Base-by-base conservation (phyloP, 768 basidiomycete species). In the Favolaschia claudopus region DNA sequence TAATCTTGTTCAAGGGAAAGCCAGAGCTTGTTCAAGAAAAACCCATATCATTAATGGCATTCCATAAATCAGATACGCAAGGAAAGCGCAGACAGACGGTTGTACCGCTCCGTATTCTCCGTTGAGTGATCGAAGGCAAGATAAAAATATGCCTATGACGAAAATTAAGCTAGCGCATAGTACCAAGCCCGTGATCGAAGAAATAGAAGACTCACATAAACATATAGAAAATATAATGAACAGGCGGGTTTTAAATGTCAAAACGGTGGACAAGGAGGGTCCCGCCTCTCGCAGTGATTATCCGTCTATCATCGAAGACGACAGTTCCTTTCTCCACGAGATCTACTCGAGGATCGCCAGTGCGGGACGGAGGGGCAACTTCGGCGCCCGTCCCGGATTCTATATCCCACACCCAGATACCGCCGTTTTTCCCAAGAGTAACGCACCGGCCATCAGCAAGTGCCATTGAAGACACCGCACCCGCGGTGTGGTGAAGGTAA, bases 331-430 rank as follows among this genome's bases (percentile, higher is more conserved):
- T 74, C 32, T 63, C 53, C 54, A 67, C 56, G 43, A 58, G 66
- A 44, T 66, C 47, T 44, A 47, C 24, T 39, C 42, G 24, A 31
- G 47, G 31, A 32, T 45, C 55, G 45, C 53, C 48, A 43, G 64
- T 46, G 39, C 65, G 48, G 60, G 64, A 68, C 51, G 67, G 63
- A 42, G 72, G 68, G 39, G 77, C 72, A 47, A 80, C 76, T 67
- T 81, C 78, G 33, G 77, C 79, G 24, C 80, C 80, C 48, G 76
- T 82, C 47, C 74, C 81, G 50, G 78, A 81, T 70, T 94, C 92
- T 29, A 94, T 77, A 74, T 94, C 92, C 92, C 92, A 94, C 3
- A 92, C 89, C 89, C 91, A 92, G 38, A 94, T 82, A 65, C 84
- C 84, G 36, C 91, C 91, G 69, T 91, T 86, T 31, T 74, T 73